phyloP scores from a whole-genome alignment of 2,329 filamentous ascomycete genomes.

The Amauroascus niger region DNA sequence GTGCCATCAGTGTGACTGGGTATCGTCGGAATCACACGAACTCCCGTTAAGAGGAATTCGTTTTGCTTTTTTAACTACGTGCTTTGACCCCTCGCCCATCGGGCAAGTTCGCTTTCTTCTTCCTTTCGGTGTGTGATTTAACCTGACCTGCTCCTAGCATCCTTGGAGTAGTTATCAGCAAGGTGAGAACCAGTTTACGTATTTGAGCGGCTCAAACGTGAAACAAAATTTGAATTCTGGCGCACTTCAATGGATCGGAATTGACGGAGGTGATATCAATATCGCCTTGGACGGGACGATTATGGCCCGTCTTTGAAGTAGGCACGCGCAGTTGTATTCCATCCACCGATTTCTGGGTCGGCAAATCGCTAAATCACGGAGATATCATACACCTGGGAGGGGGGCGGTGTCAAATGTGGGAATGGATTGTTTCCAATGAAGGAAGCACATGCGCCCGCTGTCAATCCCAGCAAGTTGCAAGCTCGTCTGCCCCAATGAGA shows the following conservation, averaged over 20 bases:
- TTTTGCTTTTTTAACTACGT: conserved; percentile 1
- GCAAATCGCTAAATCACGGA: neutral
- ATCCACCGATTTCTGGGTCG: neutral
- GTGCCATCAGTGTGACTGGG: neutral
- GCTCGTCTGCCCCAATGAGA: neutral
- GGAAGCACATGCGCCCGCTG: neutral
- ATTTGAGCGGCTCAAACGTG: neutral
- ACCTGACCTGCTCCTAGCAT: neutral
- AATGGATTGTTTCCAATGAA: neutral
- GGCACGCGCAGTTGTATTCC: neutral
- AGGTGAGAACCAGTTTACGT: neutral
- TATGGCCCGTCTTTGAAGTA: neutral
- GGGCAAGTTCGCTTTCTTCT: neutral
- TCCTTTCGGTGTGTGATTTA: neutral
- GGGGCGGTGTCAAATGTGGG: neutral
- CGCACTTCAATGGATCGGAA: conserved; percentile 5
- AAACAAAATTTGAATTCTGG: conserved; percentile 5
- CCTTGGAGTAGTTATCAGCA: neutral
- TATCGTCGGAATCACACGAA: conserved; percentile 3
- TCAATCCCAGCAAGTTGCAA: neutral
- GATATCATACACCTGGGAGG: neutral
- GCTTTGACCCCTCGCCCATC: neutral
- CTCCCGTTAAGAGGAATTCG: neutral
- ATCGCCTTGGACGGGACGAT: neutral
- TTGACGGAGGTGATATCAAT: conserved; percentile 8